A percentile compares a stretch with the other conserved stretches of the same genome.
Evolutionary conservation across 441 rosid species (phyloP).

Genomic region (Breynia disticha): DNA sequence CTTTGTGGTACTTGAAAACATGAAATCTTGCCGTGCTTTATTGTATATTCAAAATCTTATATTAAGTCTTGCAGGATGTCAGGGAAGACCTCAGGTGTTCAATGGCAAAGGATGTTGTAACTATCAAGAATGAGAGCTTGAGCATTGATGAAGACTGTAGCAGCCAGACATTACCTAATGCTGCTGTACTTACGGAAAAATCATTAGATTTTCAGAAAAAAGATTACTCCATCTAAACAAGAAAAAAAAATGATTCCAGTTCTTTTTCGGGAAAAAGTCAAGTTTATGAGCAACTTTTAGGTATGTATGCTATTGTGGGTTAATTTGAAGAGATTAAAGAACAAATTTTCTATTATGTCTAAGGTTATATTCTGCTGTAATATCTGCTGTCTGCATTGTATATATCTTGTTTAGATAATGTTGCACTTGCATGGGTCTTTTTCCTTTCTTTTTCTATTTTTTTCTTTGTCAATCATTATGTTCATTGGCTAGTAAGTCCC

Average conservation of each 20-base stretch:
- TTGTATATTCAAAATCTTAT: slow-evolving; percentile 16
- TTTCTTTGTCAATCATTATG: no score
- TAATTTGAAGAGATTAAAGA: not conserved
- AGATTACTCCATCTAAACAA: slow-evolving; percentile 52
- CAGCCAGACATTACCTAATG: slow-evolving; percentile 17
- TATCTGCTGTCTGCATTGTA: no score
- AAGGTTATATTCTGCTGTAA: no score
- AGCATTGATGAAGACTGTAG: slow-evolving; percentile 33
- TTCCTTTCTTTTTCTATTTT: no score
- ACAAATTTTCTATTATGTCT: not conserved
- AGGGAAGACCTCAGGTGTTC: slow-evolving; percentile 89
- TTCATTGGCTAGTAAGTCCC: no score
- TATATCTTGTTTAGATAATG: no score
- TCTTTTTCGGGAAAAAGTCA: slow-evolving; percentile 36
- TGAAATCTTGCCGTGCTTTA: not conserved
- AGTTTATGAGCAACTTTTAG: slow-evolving; percentile 52
- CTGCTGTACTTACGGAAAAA: slow-evolving; percentile 25
- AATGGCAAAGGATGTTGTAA: slow-evolving; percentile 78
- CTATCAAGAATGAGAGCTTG: slow-evolving; percentile 75
- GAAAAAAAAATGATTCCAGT: slow-evolving; percentile 46
- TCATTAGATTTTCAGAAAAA: slow-evolving; percentile 77
- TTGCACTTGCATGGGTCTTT: no score
- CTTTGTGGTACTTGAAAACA: not conserved
- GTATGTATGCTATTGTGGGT: slow-evolving; percentile 26
- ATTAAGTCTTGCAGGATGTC: slow-evolving; percentile 51